A percentile compares a stretch with the other conserved stretches of the same genome.
Evolutionary conservation across 345 rosid species (phyloP).

Genomic region (Lepidium sativum): DNA sequence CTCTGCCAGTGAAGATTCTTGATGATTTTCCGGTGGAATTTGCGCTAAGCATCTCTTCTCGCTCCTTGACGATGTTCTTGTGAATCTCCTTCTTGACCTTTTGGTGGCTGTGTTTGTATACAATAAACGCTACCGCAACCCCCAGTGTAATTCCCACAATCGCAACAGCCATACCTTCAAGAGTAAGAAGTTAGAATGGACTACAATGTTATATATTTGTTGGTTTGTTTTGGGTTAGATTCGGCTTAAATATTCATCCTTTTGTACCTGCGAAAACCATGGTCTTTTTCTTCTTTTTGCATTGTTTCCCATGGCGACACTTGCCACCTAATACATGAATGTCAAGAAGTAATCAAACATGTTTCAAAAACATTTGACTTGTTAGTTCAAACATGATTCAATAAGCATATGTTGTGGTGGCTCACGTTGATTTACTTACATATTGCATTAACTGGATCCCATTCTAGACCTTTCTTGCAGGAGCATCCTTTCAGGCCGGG

Average conservation of each 20-base stretch:
- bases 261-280: constrained; percentile 35
- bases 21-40: constrained; percentile 39
- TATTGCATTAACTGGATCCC: constrained; percentile 44
- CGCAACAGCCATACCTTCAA: constrained; percentile 33
- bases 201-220: neutral
- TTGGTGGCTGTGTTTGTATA: constrained; percentile 17
- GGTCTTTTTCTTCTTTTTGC: constrained; percentile 39
- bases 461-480: constrained; percentile 40
- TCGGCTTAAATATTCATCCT: neutral
- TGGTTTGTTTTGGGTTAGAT: neutral
- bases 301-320: constrained; percentile 39
- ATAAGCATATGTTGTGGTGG: neutral
- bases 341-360: neutral
- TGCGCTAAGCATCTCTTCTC: constrained; percentile 45
- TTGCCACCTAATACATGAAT: constrained; percentile 31
- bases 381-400: neutral
- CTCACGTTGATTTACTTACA: constrained; percentile 29
- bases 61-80: constrained; percentile 36
- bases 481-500: constrained; percentile 34
- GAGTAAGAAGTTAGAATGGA: neutral
- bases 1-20: constrained; percentile 41
- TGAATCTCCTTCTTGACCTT: constrained; percentile 26
- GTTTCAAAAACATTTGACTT: too few species aligned
- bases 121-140: constrained; percentile 17
- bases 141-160: constrained; percentile 27